Evolutionary conservation across 352 stramenopile species (phyloP), one percentile per base, ranked within the genome.

Genomic region (Phytophthora boehmeriae): DNA sequence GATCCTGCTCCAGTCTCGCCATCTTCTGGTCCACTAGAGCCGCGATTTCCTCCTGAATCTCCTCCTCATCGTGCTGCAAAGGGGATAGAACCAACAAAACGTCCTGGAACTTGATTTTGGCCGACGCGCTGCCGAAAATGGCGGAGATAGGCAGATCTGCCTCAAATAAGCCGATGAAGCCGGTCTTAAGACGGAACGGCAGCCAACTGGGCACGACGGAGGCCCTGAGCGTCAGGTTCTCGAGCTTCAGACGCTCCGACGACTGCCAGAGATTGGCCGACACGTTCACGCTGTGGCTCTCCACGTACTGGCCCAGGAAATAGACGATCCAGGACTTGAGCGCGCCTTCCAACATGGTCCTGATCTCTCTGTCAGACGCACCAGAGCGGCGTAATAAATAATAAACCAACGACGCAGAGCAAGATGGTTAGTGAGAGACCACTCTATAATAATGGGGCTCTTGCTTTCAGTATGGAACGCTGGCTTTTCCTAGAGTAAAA

Each of bases 51-150:
- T 92, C 83, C 52, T 91, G 83, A 36, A 88, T 66, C 49, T 92
- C 82, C 32, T 68, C 63, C 17, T 92, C 83, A 63, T 93, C 83
- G 28, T 93, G 79, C 53, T 76, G 67, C 17, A 92, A 62, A 35
- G 86, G 88, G 56, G 78, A 72, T 8, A 96, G 63, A 17, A 96
- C 80, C 23, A 96, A 57, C 43, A 96, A 57, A 19, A 96, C 87
- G 71, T 96, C 88, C 41, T 80, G 83, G 46, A 96, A 92, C 54
- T 89, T 90, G 73, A 96, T 93, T 66, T 94, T 95, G 52, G 88
- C 88, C 16, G 86, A 73, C 0, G 66, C 75, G 38, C 59, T 85
- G 32, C 88, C 88, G 51, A 96, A 95, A 39, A 95, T 93, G 56
- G 88, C 87, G 20, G 87, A 90, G 43, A 96, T 88, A 39, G 88